Base-by-base conservation (phyloP, 352 stramenopile species). In the Phytophthora fragariaefolia region DNA sequence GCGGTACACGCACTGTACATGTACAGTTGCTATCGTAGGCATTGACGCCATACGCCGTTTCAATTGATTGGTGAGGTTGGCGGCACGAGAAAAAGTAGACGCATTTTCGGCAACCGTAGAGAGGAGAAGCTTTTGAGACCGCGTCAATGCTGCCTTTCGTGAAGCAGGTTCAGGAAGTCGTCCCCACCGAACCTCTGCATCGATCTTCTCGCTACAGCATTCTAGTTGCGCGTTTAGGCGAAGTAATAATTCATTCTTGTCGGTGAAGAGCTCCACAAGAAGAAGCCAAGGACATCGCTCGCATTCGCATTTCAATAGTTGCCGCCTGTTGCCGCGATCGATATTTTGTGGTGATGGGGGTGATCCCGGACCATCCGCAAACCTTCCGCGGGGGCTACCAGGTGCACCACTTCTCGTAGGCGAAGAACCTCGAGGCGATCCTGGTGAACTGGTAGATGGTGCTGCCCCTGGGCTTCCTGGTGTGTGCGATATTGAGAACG, bases 211-310 rank as follows among this genome's bases (percentile, higher is more conserved):
- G 45, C 80, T 85, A 36, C 83, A 95, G 23, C 71, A 85, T 49
- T 92, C 80, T 12, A 95, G 57, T 58, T 90, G 80, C 3, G 82
- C 73, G 55, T 89, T 88, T 13, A 95, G 58, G 5, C 84, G 80
- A 51, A 90, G 63, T n/a, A 95, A 58, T 23, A 95, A 65, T 48
- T 95, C 84, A 43, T 95, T 75, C 56, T 83, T 90, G 48, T 91
- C 73, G 0, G 74, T 73, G 40, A 95, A 91, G 38, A 92, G 69
- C 51, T 91, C 83, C 49, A 95, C 49, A 7, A 92, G 69, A 4
- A 92, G 58, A 40, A 92, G 43, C 87, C 87, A 95, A 20, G 87
- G 87, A 57, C 87, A 95, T 9, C 76, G 73, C 9, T 85, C 71
- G 38, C 87, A 95, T 7, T 79, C 73, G 57, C 87, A 95, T 27